Evolutionary conservation across 192 early-diverging fungal genomes (phyloP), one percentile per base, ranked within the genome.

Genomic region (Diversispora epigaea): DNA sequence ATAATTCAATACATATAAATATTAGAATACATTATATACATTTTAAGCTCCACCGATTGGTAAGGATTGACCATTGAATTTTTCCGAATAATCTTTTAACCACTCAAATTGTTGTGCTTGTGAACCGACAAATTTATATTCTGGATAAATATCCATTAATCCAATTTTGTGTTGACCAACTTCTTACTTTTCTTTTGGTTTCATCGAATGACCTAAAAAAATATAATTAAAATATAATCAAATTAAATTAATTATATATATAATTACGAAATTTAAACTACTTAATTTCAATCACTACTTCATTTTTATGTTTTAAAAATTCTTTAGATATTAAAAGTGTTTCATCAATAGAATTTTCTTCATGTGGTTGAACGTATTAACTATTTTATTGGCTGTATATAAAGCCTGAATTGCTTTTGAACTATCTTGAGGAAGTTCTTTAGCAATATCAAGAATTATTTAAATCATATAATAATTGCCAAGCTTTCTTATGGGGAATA

Each of bases 181-280:
- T n/a, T n/a, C n/a, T n/a, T n/a, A n/a, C n/a, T n/a, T 99, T 99
- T 77, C 98, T 88, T 77, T 94, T 97, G 4, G 98, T 99, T 81
- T 99, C 98, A 71, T 90, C 96, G 79, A 91, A 99, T 6, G 98
- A 95, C 98, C 95, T 81, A 70, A 39, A 45, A n/a, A 52, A 15
- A 52, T 10, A 52, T n/a, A 64, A 64, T 56, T 0, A 56, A 17
- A 39, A 40, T 44, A 40, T 14, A 32, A n/a, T 4, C 40, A 41
- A 70, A 70, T 19, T 14, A 55, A 54, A 15, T 52, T n/a, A n/a
- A n/a, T n/a, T n/a, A n/a, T n/a, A n/a, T n/a, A n/a, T 40, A 9
- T 44, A 19, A 15, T 78, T 52, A 78, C n/a, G n/a, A n/a, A n/a
- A 87, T 19, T 82, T 82, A 82, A 97, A 96, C n/a, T n/a, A n/a